Conservation (phyloP, 75 land plant genomes). For the Pseudotsuga menziesii region DNA sequence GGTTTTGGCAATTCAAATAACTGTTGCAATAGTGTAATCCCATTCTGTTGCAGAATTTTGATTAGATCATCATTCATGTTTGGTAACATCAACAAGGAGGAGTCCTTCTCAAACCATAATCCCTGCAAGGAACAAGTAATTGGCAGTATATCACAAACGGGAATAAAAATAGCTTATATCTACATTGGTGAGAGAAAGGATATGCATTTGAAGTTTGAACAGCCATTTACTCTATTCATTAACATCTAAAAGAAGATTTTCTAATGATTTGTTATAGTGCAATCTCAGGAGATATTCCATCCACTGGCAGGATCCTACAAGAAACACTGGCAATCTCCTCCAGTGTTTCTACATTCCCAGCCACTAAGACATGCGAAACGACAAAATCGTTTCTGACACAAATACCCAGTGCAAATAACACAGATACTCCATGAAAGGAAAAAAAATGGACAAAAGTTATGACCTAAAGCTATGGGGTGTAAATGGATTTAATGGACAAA, state of each 20-base stretch:
- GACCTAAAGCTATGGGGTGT: no score
- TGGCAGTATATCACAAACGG: neutral
- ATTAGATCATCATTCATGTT: constrained; percentile 51
- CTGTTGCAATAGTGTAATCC: constrained; percentile 46
- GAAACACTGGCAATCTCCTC: neutral
- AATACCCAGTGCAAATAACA: no score
- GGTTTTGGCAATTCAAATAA: constrained; percentile 41
- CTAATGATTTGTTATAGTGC: neutral
- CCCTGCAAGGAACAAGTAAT: constrained; percentile 44
- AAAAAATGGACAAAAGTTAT: no score
- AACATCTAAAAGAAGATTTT: neutral
- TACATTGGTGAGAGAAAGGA: neutral
- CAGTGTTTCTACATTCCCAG: no score
- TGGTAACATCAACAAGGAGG: constrained; percentile 76
- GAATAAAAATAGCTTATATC: neutral
- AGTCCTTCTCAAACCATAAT: constrained; percentile 61
- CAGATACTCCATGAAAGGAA: no score
- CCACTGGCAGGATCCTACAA: neutral
- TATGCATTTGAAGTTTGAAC: neutral
- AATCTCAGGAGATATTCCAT: neutral
- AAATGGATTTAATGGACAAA: no score
- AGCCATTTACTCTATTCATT: neutral
- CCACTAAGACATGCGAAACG: no score
- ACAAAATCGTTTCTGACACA: no score
- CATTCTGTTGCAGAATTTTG: constrained; percentile 29